These are phyloP conservation scores for Phalaenopsis equestris DNA, from an alignment of 106 monocot species.

Conservation along the genomic window DNA sequence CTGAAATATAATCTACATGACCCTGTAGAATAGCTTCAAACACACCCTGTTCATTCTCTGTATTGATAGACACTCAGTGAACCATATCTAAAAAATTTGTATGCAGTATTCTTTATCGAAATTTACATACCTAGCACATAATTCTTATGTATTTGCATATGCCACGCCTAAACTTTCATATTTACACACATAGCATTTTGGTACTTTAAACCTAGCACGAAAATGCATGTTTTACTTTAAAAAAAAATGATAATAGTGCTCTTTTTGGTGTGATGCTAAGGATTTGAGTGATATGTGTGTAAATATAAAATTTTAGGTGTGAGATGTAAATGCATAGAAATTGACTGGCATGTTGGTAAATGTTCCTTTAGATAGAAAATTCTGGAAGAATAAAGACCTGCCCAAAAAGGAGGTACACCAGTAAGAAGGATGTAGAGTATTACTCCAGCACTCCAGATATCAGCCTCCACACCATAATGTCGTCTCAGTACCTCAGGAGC, in stretches of 20 bases:
- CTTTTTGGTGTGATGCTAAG: no score
- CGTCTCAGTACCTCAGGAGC: slow-evolving; percentile 76
- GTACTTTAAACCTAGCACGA: no score
- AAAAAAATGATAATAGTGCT: no score
- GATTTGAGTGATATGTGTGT: no score
- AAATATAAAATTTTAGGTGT: no score
- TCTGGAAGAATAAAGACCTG: slow-evolving; percentile 28
- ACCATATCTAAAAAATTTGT: not conserved
- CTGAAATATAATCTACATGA: slow-evolving; percentile 46
- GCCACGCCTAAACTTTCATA: no score
- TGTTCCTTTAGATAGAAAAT: not conserved
- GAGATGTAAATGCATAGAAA: no score
- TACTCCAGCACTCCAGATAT: slow-evolving; percentile 96
- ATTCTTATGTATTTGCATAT: no score
- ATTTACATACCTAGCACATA: no score
- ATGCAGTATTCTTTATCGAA: not conserved
- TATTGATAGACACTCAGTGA: slow-evolving; percentile 9
- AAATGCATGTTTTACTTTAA: no score
- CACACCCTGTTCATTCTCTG: slow-evolving; percentile 65
- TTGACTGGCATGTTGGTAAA: no score
- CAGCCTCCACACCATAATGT: slow-evolving; percentile 70
- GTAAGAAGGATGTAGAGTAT: slow-evolving; percentile 96
- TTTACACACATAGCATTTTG: no score
- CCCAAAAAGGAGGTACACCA: slow-evolving; percentile 96
- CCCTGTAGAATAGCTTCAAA: slow-evolving; percentile 60